A percentile compares a stretch with the other conserved stretches of the same genome.
Conservation (phyloP, 2,329 filamentous ascomycete species). For the Orbilia ellipsospora region DNA sequence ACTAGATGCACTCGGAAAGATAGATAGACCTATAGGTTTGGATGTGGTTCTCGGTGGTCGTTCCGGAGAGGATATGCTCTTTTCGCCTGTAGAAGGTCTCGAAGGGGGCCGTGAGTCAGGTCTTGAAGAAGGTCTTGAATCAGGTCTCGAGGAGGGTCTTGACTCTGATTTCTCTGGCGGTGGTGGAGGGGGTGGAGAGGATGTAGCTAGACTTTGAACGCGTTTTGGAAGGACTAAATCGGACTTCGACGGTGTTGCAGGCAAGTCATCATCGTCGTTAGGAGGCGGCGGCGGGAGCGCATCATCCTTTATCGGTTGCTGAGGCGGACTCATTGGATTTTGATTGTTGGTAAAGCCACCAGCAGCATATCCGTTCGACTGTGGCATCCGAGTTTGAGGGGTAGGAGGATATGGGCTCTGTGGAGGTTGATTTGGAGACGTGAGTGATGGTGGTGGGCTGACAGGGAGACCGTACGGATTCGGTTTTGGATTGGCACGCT, state of each 20-base stretch:
- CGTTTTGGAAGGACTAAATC: conserved; percentile 23
- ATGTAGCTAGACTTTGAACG: conserved; percentile 20
- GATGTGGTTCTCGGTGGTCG: conserved; percentile 28
- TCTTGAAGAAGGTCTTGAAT: conserved; percentile 14
- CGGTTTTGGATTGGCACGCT: conserved; percentile 25
- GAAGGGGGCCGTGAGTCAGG: neutral
- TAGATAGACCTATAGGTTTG: conserved; percentile 37
- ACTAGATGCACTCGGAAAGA: conserved; percentile 35
- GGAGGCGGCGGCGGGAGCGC: conserved; percentile 23
- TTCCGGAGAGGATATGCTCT: conserved; percentile 5
- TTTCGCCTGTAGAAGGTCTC: conserved; percentile 2
- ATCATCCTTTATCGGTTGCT: conserved; percentile 29
- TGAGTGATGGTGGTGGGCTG: conserved; percentile 27
- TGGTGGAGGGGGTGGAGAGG: conserved; percentile 5
- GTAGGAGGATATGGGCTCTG: conserved; percentile 19
- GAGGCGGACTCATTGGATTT: conserved; percentile 37
- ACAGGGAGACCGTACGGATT: conserved; percentile 15
- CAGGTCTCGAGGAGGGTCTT: conserved; percentile 8
- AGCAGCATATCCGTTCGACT: conserved; percentile 24
- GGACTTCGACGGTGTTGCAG: conserved; percentile 33
- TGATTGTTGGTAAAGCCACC: conserved; percentile 26
- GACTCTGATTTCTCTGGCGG: conserved; percentile 9
- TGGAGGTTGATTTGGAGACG: conserved; percentile 14
- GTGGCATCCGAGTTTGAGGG: conserved; percentile 25
- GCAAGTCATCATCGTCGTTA: conserved; percentile 31